Evolutionary conservation across 2,329 filamentous ascomycete species (phyloP).

Genomic region (Colletotrichum tanaceti): DNA sequence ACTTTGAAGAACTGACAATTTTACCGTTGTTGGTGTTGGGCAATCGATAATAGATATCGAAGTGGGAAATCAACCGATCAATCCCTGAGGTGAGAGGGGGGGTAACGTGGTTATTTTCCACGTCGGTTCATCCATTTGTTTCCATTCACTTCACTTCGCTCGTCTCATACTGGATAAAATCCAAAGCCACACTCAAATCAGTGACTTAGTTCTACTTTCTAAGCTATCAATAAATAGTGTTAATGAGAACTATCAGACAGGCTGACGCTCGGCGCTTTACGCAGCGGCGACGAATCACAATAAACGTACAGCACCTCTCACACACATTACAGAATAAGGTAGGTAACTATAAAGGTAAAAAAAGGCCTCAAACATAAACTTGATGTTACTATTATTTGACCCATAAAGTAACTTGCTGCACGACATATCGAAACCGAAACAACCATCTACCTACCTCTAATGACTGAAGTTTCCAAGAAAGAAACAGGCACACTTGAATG

Average conservation of each 20-base stretch:
- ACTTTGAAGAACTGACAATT: background rate
- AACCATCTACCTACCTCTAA: background rate
- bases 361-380: too few species aligned
- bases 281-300: conserved; percentile 16
- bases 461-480: too few species aligned
- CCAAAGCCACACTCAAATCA: background rate
- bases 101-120: background rate
- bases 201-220: too few species aligned
- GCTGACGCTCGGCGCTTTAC: conserved; percentile 21
- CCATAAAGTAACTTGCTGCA: too few species aligned
- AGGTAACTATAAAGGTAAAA: too few species aligned
- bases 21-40: background rate
- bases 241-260: background rate
- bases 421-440: too few species aligned
- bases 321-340: too few species aligned
- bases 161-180: background rate
- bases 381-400: too few species aligned
- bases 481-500: background rate
- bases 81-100: background rate
- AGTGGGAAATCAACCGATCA: background rate
- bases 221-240: too few species aligned
- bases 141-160: conserved; percentile 2
- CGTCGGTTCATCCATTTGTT: background rate
- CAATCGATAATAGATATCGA: background rate
- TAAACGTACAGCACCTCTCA: background rate